A percentile compares a stretch with the other conserved stretches of the same genome.
Evolutionary conservation across 2,329 filamentous ascomycete genomes (phyloP).

Genomic region (Pseudogymnoascus sp.): DNA sequence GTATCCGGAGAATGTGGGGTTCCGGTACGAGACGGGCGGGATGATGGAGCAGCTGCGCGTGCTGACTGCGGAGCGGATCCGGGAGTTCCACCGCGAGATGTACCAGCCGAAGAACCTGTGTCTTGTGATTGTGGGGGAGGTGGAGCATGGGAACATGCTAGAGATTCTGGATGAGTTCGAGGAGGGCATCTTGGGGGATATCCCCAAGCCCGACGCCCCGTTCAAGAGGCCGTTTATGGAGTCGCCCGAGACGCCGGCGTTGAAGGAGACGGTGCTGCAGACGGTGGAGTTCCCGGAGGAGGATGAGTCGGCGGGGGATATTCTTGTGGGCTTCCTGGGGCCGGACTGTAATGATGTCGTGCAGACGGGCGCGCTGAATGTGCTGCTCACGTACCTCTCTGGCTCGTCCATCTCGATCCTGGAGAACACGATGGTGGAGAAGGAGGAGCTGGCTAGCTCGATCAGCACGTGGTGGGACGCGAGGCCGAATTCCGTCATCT

Average conservation of each 20-base stretch:
- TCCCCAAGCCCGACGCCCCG: constrained; percentile 64
- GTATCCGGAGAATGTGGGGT: constrained; percentile 84
- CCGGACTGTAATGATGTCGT: constrained; percentile 67
- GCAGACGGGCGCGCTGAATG: constrained; percentile 63
- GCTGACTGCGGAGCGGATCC: constrained; percentile 79
- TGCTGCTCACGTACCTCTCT: constrained; percentile 77
- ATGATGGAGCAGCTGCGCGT: constrained; percentile 88
- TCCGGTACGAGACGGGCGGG: constrained; percentile 95
- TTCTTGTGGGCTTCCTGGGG: constrained; percentile 78
- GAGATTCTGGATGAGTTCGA: constrained; percentile 82
- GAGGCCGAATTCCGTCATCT: constrained; percentile 74
- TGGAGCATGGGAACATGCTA: constrained; percentile 73
- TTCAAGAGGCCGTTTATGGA: constrained; percentile 80
- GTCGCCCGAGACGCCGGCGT: constrained; percentile 64
- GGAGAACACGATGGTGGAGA: constrained; percentile 87
- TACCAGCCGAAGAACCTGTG: constrained; percentile 96
- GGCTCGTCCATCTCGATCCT: constrained; percentile 89
- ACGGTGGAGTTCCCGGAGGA: constrained; percentile 91
- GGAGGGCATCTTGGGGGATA: constrained; percentile 70
- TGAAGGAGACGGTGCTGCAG: constrained; percentile 65
- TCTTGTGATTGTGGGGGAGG: constrained; percentile 82
- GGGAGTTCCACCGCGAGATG: constrained; percentile 93
- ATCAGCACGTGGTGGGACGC: constrained; percentile 73
- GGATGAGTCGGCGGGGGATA: constrained; percentile 86
- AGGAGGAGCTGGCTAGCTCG: constrained; percentile 81